These are phyloP conservation scores for Boechera divaricarpa DNA, from an alignment of 345 rosid species.

Conservation along the genomic window DNA sequence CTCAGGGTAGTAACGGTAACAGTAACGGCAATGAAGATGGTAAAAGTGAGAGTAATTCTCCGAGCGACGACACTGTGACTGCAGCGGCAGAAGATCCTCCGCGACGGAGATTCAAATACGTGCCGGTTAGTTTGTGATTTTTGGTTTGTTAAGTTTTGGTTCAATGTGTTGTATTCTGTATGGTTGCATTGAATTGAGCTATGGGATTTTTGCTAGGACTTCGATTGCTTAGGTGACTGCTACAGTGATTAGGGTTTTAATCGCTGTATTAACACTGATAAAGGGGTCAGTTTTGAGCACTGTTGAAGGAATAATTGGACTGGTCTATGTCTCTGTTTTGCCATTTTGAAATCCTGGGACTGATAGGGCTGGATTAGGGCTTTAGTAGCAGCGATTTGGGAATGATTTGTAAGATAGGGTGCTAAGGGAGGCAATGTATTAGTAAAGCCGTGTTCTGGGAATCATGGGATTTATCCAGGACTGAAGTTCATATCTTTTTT, in stretches of 20 bases:
- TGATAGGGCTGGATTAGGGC: constrained; percentile 34
- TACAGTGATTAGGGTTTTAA: constrained; percentile 34
- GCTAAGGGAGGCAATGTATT: neutral
- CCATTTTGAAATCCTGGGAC: neutral
- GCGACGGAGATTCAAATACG: constrained; percentile 80
- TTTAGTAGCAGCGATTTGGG: constrained; percentile 6
- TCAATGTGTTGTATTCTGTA: neutral
- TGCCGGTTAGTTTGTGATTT: constrained; percentile 65
- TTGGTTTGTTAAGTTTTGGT: neutral
- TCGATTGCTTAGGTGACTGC: constrained; percentile 3
- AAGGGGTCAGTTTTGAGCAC: neutral
- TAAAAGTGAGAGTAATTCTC: constrained; percentile 51
- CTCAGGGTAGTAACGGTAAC: constrained; percentile 53
- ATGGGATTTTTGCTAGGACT: neutral
- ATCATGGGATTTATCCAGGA: neutral
- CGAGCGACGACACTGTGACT: constrained; percentile 42
- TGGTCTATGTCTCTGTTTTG: neutral
- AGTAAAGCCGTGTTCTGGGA: neutral
- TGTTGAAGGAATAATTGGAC: neutral
- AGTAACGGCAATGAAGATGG: constrained; percentile 23
- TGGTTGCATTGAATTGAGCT: constrained; percentile 9
- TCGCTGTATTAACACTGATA: neutral
- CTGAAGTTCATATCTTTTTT: neutral
- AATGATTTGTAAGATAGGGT: neutral
- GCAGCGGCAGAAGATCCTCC: constrained; percentile 65